These are phyloP conservation scores for Collybia mongolica DNA, from an alignment of 768 basidiomycete species.

Conservation along the genomic window DNA sequence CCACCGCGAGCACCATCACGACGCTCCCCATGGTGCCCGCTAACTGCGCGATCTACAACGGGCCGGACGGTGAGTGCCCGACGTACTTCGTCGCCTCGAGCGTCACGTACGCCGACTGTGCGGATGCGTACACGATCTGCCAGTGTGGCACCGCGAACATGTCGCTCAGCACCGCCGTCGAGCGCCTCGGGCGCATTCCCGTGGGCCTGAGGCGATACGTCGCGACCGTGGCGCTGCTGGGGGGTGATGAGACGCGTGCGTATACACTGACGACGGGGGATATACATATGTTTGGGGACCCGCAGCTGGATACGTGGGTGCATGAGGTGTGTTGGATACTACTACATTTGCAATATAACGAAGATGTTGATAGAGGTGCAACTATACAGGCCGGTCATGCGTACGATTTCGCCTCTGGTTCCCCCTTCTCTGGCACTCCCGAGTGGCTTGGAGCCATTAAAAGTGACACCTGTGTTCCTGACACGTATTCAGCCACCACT, in stretches of 20 bases:
- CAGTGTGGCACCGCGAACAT: conserved; percentile 26
- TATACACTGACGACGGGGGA: conserved; percentile 30
- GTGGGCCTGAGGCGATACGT: conserved; percentile 30
- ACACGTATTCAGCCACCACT: conserved; percentile 24
- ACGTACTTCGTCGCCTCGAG: conserved; percentile 19
- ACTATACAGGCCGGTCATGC: conserved; percentile 27
- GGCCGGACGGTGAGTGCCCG: conserved; percentile 15
- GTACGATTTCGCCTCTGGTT: conserved; percentile 24
- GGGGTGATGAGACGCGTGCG: conserved; percentile 18
- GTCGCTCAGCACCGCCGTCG: conserved; percentile 21
- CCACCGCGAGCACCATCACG: conserved; percentile 9
- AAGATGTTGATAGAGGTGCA: too few relatives aligned
- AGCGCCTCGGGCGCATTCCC: conserved; percentile 25
- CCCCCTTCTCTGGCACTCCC: conserved; percentile 15
- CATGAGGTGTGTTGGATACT: conserved; percentile 24
- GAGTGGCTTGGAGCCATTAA: conserved; percentile 20
- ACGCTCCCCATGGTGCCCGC: conserved; percentile 13
- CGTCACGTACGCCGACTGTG: conserved; percentile 27
- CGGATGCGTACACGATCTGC: conserved; percentile 22
- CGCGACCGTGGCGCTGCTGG: conserved; percentile 18
- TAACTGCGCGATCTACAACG: conserved; percentile 12
- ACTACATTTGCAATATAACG: neutral
- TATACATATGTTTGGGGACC: conserved; percentile 27
- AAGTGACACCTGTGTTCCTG: conserved; percentile 27
- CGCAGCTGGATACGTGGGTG: conserved; percentile 23